These are phyloP conservation scores for Raphanus hybrid DNA, from an alignment of 441 rosid species.

Conservation along the genomic window DNA sequence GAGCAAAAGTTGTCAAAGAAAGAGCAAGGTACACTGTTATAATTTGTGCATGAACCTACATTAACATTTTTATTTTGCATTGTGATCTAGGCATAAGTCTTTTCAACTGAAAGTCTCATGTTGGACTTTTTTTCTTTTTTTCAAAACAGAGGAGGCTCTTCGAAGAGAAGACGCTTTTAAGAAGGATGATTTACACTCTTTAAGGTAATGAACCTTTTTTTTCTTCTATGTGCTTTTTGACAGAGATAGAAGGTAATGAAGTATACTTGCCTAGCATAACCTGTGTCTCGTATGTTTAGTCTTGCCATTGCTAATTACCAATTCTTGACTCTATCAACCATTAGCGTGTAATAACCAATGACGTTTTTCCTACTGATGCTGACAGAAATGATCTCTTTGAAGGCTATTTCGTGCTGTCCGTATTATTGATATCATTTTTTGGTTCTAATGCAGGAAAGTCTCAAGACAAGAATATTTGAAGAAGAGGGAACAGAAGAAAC, in stretches of 20 bases:
- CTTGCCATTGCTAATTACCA: not conserved
- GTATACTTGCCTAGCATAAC: constrained; percentile 25
- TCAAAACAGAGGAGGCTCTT: constrained; percentile 67
- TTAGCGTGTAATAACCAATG: constrained; percentile 2
- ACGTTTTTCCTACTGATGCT: constrained; percentile 8
- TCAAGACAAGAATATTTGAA: constrained; percentile 88
- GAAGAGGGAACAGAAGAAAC: constrained; percentile 83
- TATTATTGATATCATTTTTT: constrained; percentile 22
- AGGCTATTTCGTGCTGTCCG: constrained; percentile 19
- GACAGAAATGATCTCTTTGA: constrained; percentile 18
- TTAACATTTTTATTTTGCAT: not conserved
- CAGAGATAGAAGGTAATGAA: constrained; percentile 18
- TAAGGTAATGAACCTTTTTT: constrained; percentile 56
- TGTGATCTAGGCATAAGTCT: not conserved
- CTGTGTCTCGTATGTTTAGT: not conserved
- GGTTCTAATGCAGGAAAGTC: constrained; percentile 63
- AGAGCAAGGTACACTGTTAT: constrained; percentile 75
- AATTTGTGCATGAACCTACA: constrained; percentile 14
- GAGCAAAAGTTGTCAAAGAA: constrained; percentile 76
- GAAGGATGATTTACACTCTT: constrained; percentile 57
- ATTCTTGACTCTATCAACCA: constrained; percentile 13
- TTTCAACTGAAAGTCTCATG: constrained; percentile 15
- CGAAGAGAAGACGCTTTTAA: constrained; percentile 78
- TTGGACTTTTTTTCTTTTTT: constrained; percentile 4
- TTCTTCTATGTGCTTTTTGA: constrained; percentile 10